Evolutionary conservation across 2,329 filamentous ascomycete genomes (phyloP), one percentile per base, ranked within the genome.

Genomic region (Coniella lustricola): DNA sequence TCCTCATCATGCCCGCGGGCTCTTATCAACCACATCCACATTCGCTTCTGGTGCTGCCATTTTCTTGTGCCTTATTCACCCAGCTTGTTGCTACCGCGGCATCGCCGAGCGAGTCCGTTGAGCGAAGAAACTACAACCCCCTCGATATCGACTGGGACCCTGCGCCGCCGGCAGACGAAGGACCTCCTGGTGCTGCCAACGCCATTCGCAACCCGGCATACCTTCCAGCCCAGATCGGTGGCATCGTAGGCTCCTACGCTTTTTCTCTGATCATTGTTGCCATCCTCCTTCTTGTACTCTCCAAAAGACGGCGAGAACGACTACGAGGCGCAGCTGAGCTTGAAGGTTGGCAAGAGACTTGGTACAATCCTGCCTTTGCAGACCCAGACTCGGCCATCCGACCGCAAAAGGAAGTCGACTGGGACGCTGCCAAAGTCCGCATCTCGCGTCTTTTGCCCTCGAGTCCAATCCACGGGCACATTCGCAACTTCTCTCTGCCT

Each of bases 171-270:
- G 73, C 79, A 49, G 74, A 81, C 64, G 69, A 81, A 66, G 79
- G 79, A 7, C 77, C 82, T 50, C 70, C 77, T 8, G 63, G 81
- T 38, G 81, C 81, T 35, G 72, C 73, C 48, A 67, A 74, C 57
- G 78, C 82, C 33, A 64, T 80, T 42, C 72, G 81, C 58, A 74
- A 90, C 62, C 70, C 70, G 54, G 67, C 75, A 16, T 80, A 85
- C 48, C 78, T 96, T 18, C 88, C 90, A 16, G 83, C 81, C 51
- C 85, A 96, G 66, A 83, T 96, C 57, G 85, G 86, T 55, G 88
- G 84, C 56, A 86, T 97, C 52, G 76, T 91, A 51, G 89, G 84
- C 53, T 84, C 87, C 51, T 96, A 96, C 79, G 75, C 90, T 50
- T 65, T 88, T 52, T 87, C 82, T 32, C 75, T 94, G 61, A 74